Percentiles rank a stretch among this genome's conserved stretches.
Conservation (phyloP, 2,329 filamentous ascomycete genomes). For the Ampelomyces quisqualis region DNA sequence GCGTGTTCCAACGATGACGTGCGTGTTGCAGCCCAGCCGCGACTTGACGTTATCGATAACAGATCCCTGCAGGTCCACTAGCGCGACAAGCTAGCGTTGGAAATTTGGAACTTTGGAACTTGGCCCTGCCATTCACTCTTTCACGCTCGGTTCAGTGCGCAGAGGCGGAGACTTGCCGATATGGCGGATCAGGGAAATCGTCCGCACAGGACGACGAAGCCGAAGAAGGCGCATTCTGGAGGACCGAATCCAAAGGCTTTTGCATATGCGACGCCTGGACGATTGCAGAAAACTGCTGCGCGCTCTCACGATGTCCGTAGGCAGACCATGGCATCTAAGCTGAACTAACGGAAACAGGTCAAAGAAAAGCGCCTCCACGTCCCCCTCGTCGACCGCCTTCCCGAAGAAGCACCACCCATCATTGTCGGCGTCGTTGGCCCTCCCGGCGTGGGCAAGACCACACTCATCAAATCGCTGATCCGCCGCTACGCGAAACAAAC, state of each 20-base stretch:
- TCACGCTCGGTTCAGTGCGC: background rate
- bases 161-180: background rate
- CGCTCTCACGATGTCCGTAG: slow-evolving; percentile 66
- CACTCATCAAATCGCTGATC: slow-evolving; percentile 89
- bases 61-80: slow-evolving; percentile 29
- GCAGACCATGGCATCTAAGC: accelerated
- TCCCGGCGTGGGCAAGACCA: slow-evolving; percentile 92
- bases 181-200: slow-evolving; percentile 77
- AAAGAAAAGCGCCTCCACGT: slow-evolving; percentile 97
- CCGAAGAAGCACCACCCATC: slow-evolving; percentile 90
- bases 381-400: slow-evolving; percentile 90
- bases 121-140: slow-evolving; percentile 5
- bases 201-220: slow-evolving; percentile 81
- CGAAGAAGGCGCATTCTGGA: slow-evolving; percentile 75
- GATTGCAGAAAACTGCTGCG: slow-evolving; percentile 71
- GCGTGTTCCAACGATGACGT: slow-evolving; percentile 25
- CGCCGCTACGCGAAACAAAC: slow-evolving; percentile 95
- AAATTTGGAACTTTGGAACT: slow-evolving; percentile 30
- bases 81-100: slow-evolving; percentile 32
- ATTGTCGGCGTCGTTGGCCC: slow-evolving; percentile 94
- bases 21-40: slow-evolving; percentile 12
- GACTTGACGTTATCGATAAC: slow-evolving; percentile 43
- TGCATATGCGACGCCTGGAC: slow-evolving; percentile 77
- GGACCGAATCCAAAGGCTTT: slow-evolving; percentile 89
- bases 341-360: slow-evolving; percentile 55